phyloP scores from a whole-genome alignment of 768 basidiomycete species.

The Chlorophyllum brunneum region DNA sequence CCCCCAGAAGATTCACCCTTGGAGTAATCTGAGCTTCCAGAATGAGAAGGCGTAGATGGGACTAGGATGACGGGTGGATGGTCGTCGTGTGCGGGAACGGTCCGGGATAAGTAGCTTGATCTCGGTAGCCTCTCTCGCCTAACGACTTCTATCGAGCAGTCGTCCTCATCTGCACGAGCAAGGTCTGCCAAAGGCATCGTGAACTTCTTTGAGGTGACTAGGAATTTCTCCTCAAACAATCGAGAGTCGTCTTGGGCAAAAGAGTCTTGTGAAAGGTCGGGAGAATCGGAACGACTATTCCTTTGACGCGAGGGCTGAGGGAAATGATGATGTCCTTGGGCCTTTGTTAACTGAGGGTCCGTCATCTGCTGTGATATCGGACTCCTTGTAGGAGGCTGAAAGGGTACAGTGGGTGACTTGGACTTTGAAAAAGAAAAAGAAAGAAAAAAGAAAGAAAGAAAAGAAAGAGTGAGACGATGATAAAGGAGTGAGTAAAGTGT shows the following conservation, averaged over 20 bases:
- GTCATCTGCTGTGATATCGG: not conserved
- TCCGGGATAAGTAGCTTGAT: not conserved
- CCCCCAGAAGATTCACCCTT: not conserved
- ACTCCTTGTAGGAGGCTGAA: slow-evolving; percentile 19
- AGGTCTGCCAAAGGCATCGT: slow-evolving; percentile 57
- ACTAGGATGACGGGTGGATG: slow-evolving; percentile 32
- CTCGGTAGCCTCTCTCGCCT: not conserved
- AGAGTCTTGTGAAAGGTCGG: slow-evolving; percentile 52
- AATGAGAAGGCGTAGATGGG: slow-evolving; percentile 49
- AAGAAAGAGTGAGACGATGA: too few species aligned
- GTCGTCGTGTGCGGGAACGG: slow-evolving; percentile 11
- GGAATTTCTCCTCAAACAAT: slow-evolving; percentile 41
- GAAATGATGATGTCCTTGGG: slow-evolving; percentile 15
- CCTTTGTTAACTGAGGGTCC: not conserved
- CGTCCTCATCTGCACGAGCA: slow-evolving; percentile 27
- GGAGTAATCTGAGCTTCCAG: slow-evolving; percentile 23
- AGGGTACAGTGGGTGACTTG: slow-evolving; percentile 15
- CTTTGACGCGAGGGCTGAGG: slow-evolving; percentile 8
- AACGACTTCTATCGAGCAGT: not conserved
- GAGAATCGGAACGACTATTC: slow-evolving; percentile 12
- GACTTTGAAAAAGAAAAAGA: slow-evolving; percentile 14
- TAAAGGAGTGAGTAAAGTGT: too few species aligned
- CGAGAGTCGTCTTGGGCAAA: slow-evolving; percentile 51
- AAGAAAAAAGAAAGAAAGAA: not conserved
- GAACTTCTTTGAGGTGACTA: slow-evolving; percentile 48